These are phyloP conservation scores for Cadophora sp. DNA, from an alignment of 2,329 filamentous ascomycete species.

Conservation along the genomic window DNA sequence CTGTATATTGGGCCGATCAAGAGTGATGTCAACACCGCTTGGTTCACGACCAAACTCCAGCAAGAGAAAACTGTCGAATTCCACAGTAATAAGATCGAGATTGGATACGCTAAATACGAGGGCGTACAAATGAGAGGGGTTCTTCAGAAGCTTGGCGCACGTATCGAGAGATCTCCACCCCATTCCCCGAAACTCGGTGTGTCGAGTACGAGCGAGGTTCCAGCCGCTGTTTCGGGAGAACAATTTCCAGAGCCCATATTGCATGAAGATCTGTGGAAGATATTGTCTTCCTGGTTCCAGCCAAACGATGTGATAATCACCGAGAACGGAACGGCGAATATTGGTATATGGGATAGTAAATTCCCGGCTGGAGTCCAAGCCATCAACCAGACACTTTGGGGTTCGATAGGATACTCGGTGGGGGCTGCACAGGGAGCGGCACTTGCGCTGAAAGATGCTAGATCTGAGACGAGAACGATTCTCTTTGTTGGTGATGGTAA, in stretches of 20 bases:
- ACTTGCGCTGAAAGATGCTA: slow-evolving; percentile 71
- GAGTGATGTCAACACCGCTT: slow-evolving; percentile 50
- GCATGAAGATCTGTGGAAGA: slow-evolving; percentile 78
- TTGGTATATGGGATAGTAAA: slow-evolving; percentile 82
- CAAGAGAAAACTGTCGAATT: slow-evolving; percentile 79
- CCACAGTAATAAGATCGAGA: slow-evolving; percentile 72
- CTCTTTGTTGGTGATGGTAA: slow-evolving; percentile 65
- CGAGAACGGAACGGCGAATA: slow-evolving; percentile 85
- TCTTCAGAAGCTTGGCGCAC: slow-evolving; percentile 63
- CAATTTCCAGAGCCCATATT: slow-evolving; percentile 53
- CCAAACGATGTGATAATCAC: slow-evolving; percentile 79
- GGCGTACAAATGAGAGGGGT: slow-evolving; percentile 79
- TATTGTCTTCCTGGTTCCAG: slow-evolving; percentile 72
- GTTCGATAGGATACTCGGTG: slow-evolving; percentile 67
- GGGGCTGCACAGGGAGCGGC: slow-evolving; percentile 70
- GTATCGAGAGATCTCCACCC: slow-evolving; percentile 7
- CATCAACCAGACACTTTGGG: slow-evolving; percentile 77
- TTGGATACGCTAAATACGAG: slow-evolving; percentile 74
- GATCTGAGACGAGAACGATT: slow-evolving; percentile 67
- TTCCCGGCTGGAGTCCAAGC: slow-evolving; percentile 77
- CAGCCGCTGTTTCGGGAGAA: slow-evolving; percentile 52
- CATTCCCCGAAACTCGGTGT: slow-evolving; percentile 60
- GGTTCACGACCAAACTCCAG: slow-evolving; percentile 78
- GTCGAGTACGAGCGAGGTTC: slow-evolving; percentile 53
- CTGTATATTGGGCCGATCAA: slow-evolving; percentile 69